Evolutionary conservation across 306 rosid species (phyloP), one percentile per base, ranked within the genome.

Genomic region (Hippophae rhamnoides): DNA sequence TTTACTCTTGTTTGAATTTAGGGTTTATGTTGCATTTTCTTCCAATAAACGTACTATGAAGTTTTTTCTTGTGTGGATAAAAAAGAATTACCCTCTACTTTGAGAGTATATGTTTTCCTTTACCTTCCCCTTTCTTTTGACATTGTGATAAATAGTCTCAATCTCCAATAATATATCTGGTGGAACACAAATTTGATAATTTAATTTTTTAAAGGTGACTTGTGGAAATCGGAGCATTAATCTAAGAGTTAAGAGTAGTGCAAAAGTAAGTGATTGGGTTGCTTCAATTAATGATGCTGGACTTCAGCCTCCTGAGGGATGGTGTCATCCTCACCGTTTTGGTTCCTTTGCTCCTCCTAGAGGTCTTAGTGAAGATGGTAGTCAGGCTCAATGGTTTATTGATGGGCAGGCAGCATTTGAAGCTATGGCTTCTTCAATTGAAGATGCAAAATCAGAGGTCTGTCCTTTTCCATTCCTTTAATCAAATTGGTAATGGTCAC

Each of bases 281-380:
- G 90, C 99, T 26, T 86, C 95, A 18, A 81, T 93, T 46, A 88
- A 93, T 64, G 97, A 93, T 80, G 95, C 95, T 75, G 99, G 94
- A 65, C 85, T 84, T 48, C 81, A 87, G 75, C 94, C 99, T 78
- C 97, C 97, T 59, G 99, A 93, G 78, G 97, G 99, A 47, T 88
- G 97, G 99, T 93, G 99, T 75, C 85, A 88, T 79, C 94, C 95
- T 71, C 99, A 88, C 51, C 90, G 99, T 55, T 88, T 81, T 78
- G 97, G 97, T 60, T 93, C 99, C 59, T 93, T 78, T 79, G 97
- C 99, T 58, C 95, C 99, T 74, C 97, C 94, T 25, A 88, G 99
- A 79, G 96, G 99, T 56, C 77, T 93, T 79, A 63, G 58, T 43
- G 97, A 86, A 64, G 99, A 93, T 80, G 94, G 82, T 62, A 93